Percentiles rank a stretch among this genome's conserved stretches.
These are phyloP conservation scores for Penium margaritaceum DNA, from an alignment of 139 green algal genomes.

Conservation along the genomic window DNA sequence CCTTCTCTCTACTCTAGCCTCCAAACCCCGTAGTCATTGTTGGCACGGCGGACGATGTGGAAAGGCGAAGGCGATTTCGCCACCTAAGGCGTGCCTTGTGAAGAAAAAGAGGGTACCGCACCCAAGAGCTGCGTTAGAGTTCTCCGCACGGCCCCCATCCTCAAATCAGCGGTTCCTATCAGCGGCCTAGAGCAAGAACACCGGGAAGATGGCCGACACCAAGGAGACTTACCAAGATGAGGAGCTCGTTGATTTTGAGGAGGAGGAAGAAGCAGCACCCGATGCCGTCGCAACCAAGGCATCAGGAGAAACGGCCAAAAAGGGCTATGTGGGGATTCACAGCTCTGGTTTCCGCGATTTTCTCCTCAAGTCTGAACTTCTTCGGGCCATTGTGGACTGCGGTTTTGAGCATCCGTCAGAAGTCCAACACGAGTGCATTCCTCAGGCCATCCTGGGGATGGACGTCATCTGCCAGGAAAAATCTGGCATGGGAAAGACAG, in stretches of 20 bases:
- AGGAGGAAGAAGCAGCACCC: constrained; percentile 68
- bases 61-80: no score
- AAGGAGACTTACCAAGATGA: constrained; percentile 57
- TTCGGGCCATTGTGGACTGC: constrained; percentile 89
- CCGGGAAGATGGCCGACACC: constrained; percentile 36
- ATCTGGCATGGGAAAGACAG: constrained; percentile 99
- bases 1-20: no score
- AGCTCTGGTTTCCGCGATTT: constrained; percentile 96
- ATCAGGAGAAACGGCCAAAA: constrained; percentile 48
- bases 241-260: constrained; percentile 78
- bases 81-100: no score
- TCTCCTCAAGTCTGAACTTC: constrained; percentile 86
- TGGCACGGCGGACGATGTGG: no score
- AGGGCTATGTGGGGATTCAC: constrained; percentile 90
- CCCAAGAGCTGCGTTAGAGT: no score
- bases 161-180: no score
- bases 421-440: constrained; percentile 98
- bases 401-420: constrained; percentile 99
- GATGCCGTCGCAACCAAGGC: constrained; percentile 51
- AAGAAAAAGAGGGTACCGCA: no score
- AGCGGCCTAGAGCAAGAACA: no score
- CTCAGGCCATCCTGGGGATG: constrained; percentile 91
- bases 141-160: no score
- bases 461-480: constrained; percentile 99
- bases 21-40: no score